These are phyloP conservation scores for Schoenoplectus triqueter DNA, from an alignment of 202 grass and related monocot species.

Conservation along the genomic window DNA sequence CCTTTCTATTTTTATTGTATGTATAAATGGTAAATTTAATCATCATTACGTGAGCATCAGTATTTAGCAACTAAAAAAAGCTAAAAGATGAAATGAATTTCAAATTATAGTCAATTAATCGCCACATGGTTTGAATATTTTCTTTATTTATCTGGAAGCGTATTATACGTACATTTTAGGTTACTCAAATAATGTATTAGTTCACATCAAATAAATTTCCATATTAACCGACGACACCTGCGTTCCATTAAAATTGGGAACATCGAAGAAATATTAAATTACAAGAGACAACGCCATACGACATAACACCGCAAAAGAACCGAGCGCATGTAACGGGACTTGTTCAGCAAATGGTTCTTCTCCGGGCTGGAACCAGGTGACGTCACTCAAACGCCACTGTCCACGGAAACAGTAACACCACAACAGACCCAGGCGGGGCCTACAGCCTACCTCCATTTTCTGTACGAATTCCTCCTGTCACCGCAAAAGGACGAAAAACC, in stretches of 20 bases:
- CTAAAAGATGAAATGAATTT: background rate
- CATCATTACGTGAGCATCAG: background rate
- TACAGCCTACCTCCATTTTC: background rate
- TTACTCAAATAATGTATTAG: background rate
- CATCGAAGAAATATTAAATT: no score
- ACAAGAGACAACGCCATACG: background rate
- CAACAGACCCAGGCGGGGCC: background rate
- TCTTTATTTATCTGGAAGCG: background rate
- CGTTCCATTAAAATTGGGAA: background rate
- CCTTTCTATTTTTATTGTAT: background rate
- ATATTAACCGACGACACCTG: background rate
- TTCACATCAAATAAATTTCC: background rate
- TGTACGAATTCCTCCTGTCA: background rate
- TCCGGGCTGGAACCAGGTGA: slow-evolving; percentile 14
- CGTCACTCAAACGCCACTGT: slow-evolving; percentile 7
- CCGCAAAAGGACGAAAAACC: slow-evolving; percentile 10
- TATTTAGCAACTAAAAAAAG: background rate
- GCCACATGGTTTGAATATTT: background rate
- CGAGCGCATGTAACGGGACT: background rate
- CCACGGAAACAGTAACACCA: background rate
- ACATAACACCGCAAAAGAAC: background rate
- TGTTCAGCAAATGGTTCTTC: slow-evolving; percentile 4
- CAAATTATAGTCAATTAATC: background rate
- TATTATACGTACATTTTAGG: background rate
- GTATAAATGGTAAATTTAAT: background rate